Evolutionary conservation across 345 rosid species (phyloP).

Genomic region (Luvunga scandens): DNA sequence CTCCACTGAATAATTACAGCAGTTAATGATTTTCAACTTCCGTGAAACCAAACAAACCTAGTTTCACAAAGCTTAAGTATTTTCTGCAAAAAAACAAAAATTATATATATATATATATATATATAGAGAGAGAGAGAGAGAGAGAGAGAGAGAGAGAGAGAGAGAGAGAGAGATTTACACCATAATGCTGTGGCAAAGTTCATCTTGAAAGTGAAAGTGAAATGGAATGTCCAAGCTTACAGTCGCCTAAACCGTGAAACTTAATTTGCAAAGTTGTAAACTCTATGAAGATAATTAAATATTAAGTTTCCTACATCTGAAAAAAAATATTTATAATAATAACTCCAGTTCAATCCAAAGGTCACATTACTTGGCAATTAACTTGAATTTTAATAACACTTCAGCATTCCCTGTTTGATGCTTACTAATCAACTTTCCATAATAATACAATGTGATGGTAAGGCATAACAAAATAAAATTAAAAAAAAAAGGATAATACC

Average conservation of each 20-base stretch:
- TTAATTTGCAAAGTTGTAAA: neutral
- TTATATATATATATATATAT: no score
- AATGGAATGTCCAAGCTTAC: neutral
- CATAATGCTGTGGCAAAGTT: neutral
- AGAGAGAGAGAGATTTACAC: no score
- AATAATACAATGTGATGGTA: neutral
- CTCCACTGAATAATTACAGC: neutral
- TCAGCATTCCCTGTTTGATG: neutral
- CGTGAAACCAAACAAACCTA: neutral
- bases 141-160: no score
- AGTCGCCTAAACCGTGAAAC: neutral
- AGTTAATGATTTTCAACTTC: neutral
- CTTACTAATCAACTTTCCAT: neutral
- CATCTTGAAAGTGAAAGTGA: neutral
- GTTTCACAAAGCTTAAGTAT: neutral
- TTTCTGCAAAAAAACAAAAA: neutral
- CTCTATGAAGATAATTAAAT: neutral
- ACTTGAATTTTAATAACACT: neutral
- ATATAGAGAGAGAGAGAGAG: no score
- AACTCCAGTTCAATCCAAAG: neutral
- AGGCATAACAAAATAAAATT: neutral
- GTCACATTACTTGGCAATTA: neutral
- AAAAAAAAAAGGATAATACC: constrained; percentile 30
- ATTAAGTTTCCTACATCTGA: neutral
- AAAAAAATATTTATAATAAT: neutral